Conservation (phyloP, 805 yeast genomes). For the Ogataea paraovalis region DNA sequence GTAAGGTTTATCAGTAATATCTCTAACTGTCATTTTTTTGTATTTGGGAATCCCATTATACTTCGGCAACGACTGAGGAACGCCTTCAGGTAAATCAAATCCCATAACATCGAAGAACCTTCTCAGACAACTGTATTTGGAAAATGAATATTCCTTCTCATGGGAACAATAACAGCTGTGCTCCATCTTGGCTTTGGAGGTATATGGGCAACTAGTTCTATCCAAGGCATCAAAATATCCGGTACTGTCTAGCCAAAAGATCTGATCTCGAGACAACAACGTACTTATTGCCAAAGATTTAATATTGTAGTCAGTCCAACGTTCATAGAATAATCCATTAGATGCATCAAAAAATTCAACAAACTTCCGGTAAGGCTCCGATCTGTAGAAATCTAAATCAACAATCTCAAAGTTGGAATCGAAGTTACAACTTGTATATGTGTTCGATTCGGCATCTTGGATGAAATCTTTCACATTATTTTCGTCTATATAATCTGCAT, state of each 20-base stretch:
- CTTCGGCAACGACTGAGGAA: conserved; percentile 4
- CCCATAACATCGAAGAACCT: conserved; percentile 31
- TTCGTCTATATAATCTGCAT: conserved; percentile 33
- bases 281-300: conserved; percentile 37
- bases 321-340: conserved; percentile 54
- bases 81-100: conserved; percentile 17
- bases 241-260: conserved; percentile 48
- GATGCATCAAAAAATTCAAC: conserved; percentile 43
- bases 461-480: conserved; percentile 13
- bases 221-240: conserved; percentile 19
- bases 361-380: conserved; percentile 40
- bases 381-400: conserved; percentile 46
- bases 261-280: conserved; percentile 40
- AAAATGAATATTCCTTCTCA: conserved; percentile 38
- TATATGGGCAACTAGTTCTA: conserved; percentile 19
- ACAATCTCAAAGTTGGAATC: conserved; percentile 60
- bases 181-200: conserved; percentile 8
- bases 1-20: conserved; percentile 1
- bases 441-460: conserved; percentile 4
- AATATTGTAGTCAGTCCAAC: conserved; percentile 57
- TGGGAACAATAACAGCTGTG: conserved; percentile 26
- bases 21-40: conserved; percentile 3
- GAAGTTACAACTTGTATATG: conserved; percentile 43
- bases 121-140: conserved; percentile 44
- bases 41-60: conserved; percentile 6